Percentiles rank a stretch among this genome's conserved stretches.
These are phyloP conservation scores for Annona squamosa DNA, from an alignment of 164 flowering plant genomes.

Conservation along the genomic window DNA sequence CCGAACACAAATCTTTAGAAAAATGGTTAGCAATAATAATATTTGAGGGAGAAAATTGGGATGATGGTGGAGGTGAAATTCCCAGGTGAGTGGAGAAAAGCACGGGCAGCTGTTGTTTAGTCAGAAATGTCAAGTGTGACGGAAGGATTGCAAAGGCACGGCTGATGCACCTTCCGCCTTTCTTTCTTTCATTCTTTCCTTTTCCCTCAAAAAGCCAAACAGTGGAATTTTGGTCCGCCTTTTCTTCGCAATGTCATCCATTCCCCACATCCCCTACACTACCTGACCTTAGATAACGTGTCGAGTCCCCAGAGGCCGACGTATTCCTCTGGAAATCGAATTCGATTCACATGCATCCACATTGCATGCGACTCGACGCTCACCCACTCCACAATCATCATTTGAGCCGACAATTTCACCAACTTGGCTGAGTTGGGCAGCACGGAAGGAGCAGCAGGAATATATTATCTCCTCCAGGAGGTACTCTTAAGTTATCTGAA, in stretches of 20 bases:
- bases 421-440: too few relatives aligned
- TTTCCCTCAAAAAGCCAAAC: background rate
- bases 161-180: background rate
- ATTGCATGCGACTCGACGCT: too few relatives aligned
- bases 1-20: too few relatives aligned
- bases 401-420: too few relatives aligned
- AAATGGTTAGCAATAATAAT: too few relatives aligned
- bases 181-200: background rate
- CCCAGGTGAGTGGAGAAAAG: background rate
- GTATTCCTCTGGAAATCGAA: background rate
- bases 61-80: background rate
- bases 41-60: background rate
- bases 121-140: background rate
- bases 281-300: background rate
- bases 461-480: too few relatives aligned
- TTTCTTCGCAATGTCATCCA: background rate
- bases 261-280: background rate
- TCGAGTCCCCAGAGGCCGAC: background rate
- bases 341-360: too few relatives aligned
- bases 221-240: background rate
- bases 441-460: too few relatives aligned
- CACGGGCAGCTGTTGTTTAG: background rate
- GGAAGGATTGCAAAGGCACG: background rate
- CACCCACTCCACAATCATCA: too few relatives aligned
- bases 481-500: too few relatives aligned